Conservation (phyloP, 2,329 filamentous ascomycete genomes). For the Exophiala sp. region DNA sequence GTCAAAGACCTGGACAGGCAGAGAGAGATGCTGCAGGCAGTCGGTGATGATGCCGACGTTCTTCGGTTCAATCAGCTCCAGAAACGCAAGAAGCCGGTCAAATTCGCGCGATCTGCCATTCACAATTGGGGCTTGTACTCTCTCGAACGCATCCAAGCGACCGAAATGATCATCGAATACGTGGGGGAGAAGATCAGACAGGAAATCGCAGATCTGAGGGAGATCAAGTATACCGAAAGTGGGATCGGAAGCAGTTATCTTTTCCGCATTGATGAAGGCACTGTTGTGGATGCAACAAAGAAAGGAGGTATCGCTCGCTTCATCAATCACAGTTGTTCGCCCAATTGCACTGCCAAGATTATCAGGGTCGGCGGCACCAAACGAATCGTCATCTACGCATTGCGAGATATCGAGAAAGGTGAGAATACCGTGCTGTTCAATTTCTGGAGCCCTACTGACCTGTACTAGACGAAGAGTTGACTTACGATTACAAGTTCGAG, state of each 20-base stretch:
- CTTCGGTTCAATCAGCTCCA: conserved; percentile 94
- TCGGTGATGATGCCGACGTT: conserved; percentile 79
- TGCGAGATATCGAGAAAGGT: conserved; percentile 94
- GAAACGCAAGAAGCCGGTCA: conserved; percentile 98
- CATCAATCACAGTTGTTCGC: conserved; percentile 97
- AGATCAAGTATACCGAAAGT: conserved; percentile 88
- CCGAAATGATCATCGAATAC: conserved; percentile 99
- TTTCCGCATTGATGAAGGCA: conserved; percentile 96
- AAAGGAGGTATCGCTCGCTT: conserved; percentile 97
- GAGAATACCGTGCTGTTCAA: conserved; percentile 39
- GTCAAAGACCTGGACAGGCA: conserved; percentile 94
- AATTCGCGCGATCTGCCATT: conserved; percentile 94
- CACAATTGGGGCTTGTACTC: conserved; percentile 99
- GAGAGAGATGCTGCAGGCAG: conserved; percentile 69
- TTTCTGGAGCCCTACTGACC: conserved; percentile 31
- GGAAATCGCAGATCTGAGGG: conserved; percentile 93
- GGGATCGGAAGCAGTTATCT: conserved; percentile 96
- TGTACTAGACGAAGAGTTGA: conserved; percentile 85
- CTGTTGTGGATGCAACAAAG: conserved; percentile 96
- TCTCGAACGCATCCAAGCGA: conserved; percentile 93
- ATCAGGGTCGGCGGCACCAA: conserved; percentile 98
- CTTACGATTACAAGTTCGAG: conserved; percentile 99
- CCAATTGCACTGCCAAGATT: conserved; percentile 98
- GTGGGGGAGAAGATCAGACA: conserved; percentile 96
- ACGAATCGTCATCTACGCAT: conserved; percentile 96